A percentile compares a stretch with the other conserved stretches of the same genome.
Conservation (phyloP, 495 filamentous ascomycete genomes). For the Terfezia claveryi region DNA sequence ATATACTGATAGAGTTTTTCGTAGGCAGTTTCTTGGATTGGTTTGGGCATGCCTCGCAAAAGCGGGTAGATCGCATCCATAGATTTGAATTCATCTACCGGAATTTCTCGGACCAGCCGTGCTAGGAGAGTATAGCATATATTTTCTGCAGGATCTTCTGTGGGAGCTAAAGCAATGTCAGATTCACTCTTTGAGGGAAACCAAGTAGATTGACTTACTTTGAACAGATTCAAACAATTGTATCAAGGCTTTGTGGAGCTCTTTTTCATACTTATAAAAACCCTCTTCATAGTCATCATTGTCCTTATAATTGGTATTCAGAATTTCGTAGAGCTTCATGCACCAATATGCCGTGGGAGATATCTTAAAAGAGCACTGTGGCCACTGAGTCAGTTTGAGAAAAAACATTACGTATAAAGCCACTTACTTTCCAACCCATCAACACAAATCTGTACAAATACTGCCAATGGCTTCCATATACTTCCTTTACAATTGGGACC, state of each 20-base stretch:
- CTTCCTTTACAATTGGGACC: slow-evolving; percentile 45
- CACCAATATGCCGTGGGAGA: slow-evolving; percentile 26
- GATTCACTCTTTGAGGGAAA: too few relatives aligned
- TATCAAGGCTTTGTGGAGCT: slow-evolving; percentile 34
- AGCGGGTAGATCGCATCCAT: not conserved
- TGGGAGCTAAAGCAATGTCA: not conserved
- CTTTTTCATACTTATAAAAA: slow-evolving; percentile 30
- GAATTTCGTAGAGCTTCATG: slow-evolving; percentile 41
- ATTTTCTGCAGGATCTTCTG: not conserved
- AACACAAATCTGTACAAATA: slow-evolving; percentile 28
- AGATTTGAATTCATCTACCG: slow-evolving; percentile 28
- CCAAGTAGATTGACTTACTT: too few relatives aligned
- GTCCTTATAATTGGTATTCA: slow-evolving; percentile 30
- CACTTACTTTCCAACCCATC: slow-evolving; percentile 5
- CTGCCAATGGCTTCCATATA: slow-evolving; percentile 76
- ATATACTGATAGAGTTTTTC: slow-evolving; percentile 56
- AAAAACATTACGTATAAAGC: not conserved
- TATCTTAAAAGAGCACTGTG: not conserved
- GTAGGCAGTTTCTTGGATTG: slow-evolving; percentile 63
- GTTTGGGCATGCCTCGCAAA: slow-evolving; percentile 38
- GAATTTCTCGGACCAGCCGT: slow-evolving; percentile 37
- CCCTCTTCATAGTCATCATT: slow-evolving; percentile 77
- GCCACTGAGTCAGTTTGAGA: not conserved
- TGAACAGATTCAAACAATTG: slow-evolving; percentile 28
- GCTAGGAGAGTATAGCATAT: slow-evolving; percentile 48